Conservation (phyloP, 2,329 filamentous ascomycete genomes). For the Fusarium sp. region DNA sequence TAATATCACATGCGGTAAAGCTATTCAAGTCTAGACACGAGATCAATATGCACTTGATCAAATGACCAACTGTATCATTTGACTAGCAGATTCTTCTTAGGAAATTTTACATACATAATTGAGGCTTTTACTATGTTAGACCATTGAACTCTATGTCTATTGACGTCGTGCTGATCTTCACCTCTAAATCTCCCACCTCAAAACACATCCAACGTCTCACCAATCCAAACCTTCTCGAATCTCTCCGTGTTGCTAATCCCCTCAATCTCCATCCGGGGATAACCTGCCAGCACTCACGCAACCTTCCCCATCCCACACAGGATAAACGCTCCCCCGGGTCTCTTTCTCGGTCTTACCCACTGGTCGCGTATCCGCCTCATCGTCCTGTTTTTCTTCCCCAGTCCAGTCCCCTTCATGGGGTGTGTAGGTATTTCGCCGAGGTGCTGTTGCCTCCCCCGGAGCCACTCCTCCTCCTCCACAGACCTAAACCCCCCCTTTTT, state of each 20-base stretch:
- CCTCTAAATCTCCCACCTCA: not conserved
- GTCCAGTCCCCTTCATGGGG: constrained; percentile 2
- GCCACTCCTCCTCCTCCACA: constrained; percentile 26
- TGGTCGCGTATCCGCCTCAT: not conserved
- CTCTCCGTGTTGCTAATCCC: constrained; percentile 3
- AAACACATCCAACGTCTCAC: not conserved
- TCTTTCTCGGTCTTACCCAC: constrained; percentile 26
- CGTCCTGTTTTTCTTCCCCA: constrained; percentile 1
- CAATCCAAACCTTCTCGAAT: constrained; percentile 5
- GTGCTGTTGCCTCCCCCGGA: constrained; percentile 20
- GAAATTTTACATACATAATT: not conserved
- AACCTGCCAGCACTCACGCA: not conserved
- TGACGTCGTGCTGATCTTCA: not conserved
- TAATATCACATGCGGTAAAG: constrained; percentile 2
- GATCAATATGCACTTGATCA: not conserved
- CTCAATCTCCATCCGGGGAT: constrained; percentile 26
- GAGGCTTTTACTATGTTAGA: not conserved
- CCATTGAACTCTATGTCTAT: not conserved
- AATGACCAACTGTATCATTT: constrained; percentile 6
- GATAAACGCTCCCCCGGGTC: constrained; percentile 9
- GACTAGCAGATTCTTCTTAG: not conserved
- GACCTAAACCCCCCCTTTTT: constrained; percentile 6
- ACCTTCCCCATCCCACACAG: not conserved
- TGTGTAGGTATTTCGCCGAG: constrained; percentile 5
- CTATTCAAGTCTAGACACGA: not conserved